phyloP scores from a whole-genome alignment of 2,329 filamentous ascomycete genomes.

The Ustulina deusta region DNA sequence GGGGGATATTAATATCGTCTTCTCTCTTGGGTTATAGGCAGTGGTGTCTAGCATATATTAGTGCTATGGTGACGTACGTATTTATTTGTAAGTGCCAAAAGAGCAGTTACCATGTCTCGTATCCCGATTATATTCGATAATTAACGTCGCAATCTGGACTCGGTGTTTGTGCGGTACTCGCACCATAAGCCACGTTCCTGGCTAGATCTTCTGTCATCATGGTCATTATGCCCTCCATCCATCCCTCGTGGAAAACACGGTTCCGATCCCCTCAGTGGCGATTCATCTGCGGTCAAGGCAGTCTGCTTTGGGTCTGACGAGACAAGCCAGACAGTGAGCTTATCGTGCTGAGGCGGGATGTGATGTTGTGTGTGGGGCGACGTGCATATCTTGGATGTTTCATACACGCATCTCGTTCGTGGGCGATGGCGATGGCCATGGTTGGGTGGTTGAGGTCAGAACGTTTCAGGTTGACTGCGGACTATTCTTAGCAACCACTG shows the following conservation, averaged over 20 bases:
- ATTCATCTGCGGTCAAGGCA: conserved; percentile 7
- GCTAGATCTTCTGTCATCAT: conserved; percentile 17
- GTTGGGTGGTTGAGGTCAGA: conserved; percentile 13
- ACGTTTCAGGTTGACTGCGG: conserved; percentile 32
- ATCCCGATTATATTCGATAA: not conserved
- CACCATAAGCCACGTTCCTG: conserved; percentile 18
- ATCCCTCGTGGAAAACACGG: no score
- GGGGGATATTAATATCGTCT: not conserved
- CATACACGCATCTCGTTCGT: conserved; percentile 30
- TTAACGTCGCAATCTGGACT: not conserved
- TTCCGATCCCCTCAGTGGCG: not conserved
- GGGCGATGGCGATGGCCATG: conserved; percentile 14
- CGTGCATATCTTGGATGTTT: conserved; percentile 35
- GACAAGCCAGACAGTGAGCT: conserved; percentile 14
- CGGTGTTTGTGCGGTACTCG: conserved; percentile 1
- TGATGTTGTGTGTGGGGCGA: conserved; percentile 17
- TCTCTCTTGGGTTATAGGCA: not conserved
- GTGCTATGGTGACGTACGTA: not conserved
- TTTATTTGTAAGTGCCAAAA: not conserved
- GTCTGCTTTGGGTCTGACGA: conserved; percentile 8
- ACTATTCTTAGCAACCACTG: conserved; percentile 34
- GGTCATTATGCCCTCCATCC: conserved; percentile 6
- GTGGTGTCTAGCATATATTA: not conserved
- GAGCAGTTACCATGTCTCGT: not conserved
- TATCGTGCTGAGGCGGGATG: conserved; percentile 24